Conservation (phyloP, 2,329 filamentous ascomycete genomes). For the Orbilia blumenaviensis region DNA sequence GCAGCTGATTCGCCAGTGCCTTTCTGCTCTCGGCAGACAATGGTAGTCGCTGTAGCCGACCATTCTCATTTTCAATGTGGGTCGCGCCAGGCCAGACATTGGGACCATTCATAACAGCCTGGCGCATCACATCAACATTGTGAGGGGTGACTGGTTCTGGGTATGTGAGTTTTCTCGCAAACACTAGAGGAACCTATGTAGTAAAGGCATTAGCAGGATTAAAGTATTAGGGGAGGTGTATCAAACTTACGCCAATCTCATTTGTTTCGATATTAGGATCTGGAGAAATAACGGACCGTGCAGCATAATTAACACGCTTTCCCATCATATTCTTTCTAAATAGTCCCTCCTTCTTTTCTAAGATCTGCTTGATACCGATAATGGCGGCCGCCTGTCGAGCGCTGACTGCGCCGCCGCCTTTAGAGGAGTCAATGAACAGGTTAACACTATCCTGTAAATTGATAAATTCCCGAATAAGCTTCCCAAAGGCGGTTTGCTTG, state of each 20-base stretch:
- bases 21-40: slow-evolving; percentile 77
- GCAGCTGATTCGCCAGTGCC: slow-evolving; percentile 88
- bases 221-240: not conserved
- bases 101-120: slow-evolving; percentile 92
- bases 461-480: slow-evolving; percentile 57
- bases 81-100: slow-evolving; percentile 94
- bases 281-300: slow-evolving; percentile 95
- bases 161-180: slow-evolving; percentile 94
- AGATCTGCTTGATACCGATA: slow-evolving; percentile 88
- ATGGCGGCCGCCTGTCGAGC: slow-evolving; percentile 70
- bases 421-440: slow-evolving; percentile 86
- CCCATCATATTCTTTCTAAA: slow-evolving; percentile 99
- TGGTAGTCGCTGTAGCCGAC: slow-evolving; percentile 75
- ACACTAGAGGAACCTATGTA: slow-evolving; percentile 76
- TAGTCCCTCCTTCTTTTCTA: slow-evolving; percentile 98
- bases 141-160: slow-evolving; percentile 97
- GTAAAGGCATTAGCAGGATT: not conserved
- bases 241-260: slow-evolving; percentile 80
- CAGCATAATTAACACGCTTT: slow-evolving; percentile 98
- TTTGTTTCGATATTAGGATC: slow-evolving; percentile 99
- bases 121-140: slow-evolving; percentile 94
- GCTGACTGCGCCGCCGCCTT: slow-evolving; percentile 75
- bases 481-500: slow-evolving; percentile 38
- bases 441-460: slow-evolving; percentile 86
- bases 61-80: slow-evolving; percentile 94